phyloP scores from a whole-genome alignment of 2,329 filamentous ascomycete species.

The Aureobasidium namibiae region DNA sequence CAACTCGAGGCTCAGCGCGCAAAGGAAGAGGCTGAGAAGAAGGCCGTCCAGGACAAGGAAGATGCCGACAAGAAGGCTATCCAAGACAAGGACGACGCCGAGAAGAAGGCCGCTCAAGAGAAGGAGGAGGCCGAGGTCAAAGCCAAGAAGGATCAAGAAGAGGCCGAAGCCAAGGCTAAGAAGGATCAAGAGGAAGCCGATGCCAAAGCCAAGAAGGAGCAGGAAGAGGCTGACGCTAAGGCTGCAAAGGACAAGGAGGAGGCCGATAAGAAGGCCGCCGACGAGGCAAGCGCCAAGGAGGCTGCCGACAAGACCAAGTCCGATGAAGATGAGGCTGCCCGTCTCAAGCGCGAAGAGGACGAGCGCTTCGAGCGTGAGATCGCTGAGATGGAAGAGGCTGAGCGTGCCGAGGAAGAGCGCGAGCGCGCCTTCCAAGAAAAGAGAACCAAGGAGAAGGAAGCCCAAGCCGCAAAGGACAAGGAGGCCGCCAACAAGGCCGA shows the following conservation, averaged over 20 bases:
- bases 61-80: slow-evolving; percentile 17
- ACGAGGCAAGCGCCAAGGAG: slow-evolving; percentile 17
- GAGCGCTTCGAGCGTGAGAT: slow-evolving; percentile 49
- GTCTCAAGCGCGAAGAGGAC: slow-evolving; percentile 32
- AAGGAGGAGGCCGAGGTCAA: slow-evolving; percentile 22
- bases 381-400: slow-evolving; percentile 49
- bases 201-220: slow-evolving; percentile 29
- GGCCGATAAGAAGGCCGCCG: slow-evolving; percentile 21
- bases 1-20: slow-evolving; percentile 33
- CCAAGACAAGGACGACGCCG: slow-evolving; percentile 44
- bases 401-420: slow-evolving; percentile 48
- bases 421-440: slow-evolving; percentile 68
- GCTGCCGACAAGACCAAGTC: slow-evolving; percentile 21
- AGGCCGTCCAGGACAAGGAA: slow-evolving; percentile 13
- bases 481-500: slow-evolving; percentile 47
- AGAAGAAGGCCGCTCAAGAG: slow-evolving; percentile 40
- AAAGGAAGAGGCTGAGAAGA: slow-evolving; percentile 28
- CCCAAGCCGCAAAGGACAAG: slow-evolving; percentile 42
- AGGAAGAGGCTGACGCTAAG: slow-evolving; percentile 24
- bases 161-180: slow-evolving; percentile 23
- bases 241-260: slow-evolving; percentile 23
- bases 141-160: slow-evolving; percentile 27
- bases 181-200: slow-evolving; percentile 17
- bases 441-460: slow-evolving; percentile 51
- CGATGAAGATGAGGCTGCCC: slow-evolving; percentile 23